Evolutionary conservation across 306 rosid species (phyloP), one percentile per base, ranked within the genome.

Genomic region (Sphenostylis stenocarpa): DNA sequence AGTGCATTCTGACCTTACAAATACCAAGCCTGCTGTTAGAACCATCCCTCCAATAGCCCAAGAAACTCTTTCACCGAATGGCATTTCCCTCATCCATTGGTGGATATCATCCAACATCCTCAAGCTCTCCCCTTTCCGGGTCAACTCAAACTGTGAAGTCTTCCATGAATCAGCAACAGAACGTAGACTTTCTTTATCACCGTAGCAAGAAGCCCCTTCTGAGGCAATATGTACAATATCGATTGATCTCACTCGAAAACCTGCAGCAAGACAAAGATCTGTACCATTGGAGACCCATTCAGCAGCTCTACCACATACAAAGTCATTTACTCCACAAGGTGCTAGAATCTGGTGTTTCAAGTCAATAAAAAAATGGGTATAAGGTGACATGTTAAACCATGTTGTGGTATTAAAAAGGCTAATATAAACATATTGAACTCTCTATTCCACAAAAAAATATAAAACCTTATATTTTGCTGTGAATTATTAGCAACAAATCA

Each of bases 11-110:
- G 48, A 95, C 98, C 98, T 92, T 53, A 87, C 76, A 85, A 83
- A 84, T 76, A 90, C 48, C 83, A 95, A 79, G 52, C 96, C 97
- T 17, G 99, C 92, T 2, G 97, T 90, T 75, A 92, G 90, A 72
- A 92, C 97, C 96, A 95, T 82, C 84, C 97, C 96, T 80, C 97
- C 97, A 3, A 95, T 86, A 34, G 96, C 97, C 99, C 99, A 95
- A 39, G 92, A 90, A 85, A 95, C 90, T 85, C 85, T 85, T 76
- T 92, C 96, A 17, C 53, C 81, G 43, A 88, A 88, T 52, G 93
- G 85, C 96, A 90, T 89, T 69, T 80, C 78, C 82, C 67, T 84
- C 49, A 62, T 24, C 92, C 87, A 86, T 76, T 84, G 92, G 43
- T 69, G 89, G 86, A 95, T 83, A 61, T 87, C 92, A 67, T 87